Base-by-base conservation (phyloP, 345 rosid genomes). In the Alliaria petiolata region DNA sequence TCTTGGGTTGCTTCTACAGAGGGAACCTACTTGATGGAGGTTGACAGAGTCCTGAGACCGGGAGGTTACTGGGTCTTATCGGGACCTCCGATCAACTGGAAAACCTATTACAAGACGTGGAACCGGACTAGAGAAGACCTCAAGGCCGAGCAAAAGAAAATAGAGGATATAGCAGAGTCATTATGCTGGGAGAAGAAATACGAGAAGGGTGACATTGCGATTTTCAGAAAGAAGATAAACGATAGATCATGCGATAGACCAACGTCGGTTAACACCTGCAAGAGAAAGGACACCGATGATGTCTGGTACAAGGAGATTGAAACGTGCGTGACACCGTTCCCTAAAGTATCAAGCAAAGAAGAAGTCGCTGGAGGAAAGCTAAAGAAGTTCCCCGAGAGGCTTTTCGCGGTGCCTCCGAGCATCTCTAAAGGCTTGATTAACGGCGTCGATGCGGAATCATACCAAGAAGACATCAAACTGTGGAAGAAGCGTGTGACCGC, bases 151-250 rank as follows among this genome's bases (percentile, higher is more conserved):
- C 97, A 95, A 77, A 89, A 70, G 70, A 79, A 30, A 43, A 91
- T 95, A 61, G 97, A 95, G 82, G 90, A 85, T 54, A 70, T 95
- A 30, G 91, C 97, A 35, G 89, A 86, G 79, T 78, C 75, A 15
- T 89, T 95, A 72, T 91, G 99, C 82, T 95, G 97, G 99, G 99
- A 95, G 88, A 95, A 95, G 76, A 89, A 91, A 78, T 95, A 95
- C 31, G 99, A 95, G 86, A 91, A 95, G 61, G 99, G 95, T 26
- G 97, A 95, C 66, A 82, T 88, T 39, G 99, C 93, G 8, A 95
- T 95, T 17, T 91, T 80, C 74, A 83, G 84, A 67, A 95, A 95
- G 84, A 83, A 77, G 39, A 55, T 79, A 22, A 91, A 88, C 71
- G 92, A 85, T 59, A 85, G 76, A 65, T 80, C 83, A 7, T 95